phyloP scores from a whole-genome alignment of 192 early-diverging fungal species.

The Coemansia sp. region DNA sequence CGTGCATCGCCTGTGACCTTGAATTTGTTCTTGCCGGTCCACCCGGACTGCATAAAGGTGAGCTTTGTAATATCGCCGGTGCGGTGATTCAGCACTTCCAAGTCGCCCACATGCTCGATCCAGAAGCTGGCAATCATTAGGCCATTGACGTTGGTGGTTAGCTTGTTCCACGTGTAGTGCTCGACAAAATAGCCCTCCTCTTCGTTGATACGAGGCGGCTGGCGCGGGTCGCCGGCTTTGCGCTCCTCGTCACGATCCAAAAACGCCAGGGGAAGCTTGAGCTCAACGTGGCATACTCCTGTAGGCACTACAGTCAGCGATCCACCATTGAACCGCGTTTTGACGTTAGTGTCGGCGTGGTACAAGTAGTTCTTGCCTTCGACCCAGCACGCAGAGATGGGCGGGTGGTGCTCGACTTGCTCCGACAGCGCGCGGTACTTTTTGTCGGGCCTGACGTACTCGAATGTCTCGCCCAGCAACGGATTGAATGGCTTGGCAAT shows the following conservation, averaged over 20 bases:
- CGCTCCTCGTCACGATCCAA: slow-evolving; percentile 47
- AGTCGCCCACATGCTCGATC: slow-evolving; percentile 87
- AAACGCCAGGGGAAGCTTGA: slow-evolving; percentile 67
- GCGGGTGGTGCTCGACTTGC: slow-evolving; percentile 91
- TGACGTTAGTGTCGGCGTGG: slow-evolving; percentile 86
- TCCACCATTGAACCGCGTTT: slow-evolving; percentile 84
- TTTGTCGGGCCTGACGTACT: slow-evolving; percentile 79
- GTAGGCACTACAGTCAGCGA: slow-evolving; percentile 80
- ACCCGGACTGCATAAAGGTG: slow-evolving; percentile 77
- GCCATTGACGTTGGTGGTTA: slow-evolving; percentile 83
- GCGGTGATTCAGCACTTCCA: slow-evolving; percentile 79
- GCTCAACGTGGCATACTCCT: slow-evolving; percentile 77
- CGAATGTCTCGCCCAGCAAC: slow-evolving; percentile 86
- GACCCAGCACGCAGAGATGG: slow-evolving; percentile 84
- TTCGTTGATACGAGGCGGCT: slow-evolving; percentile 44
- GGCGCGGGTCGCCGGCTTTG: slow-evolving; percentile 26
- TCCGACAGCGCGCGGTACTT: slow-evolving; percentile 81
- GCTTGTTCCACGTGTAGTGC: slow-evolving; percentile 88
- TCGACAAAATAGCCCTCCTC: slow-evolving; percentile 64
- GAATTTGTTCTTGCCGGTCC: slow-evolving; percentile 69
- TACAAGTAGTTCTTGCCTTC: slow-evolving; percentile 80
- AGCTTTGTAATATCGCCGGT: slow-evolving; percentile 77
- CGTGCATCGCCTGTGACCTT: slow-evolving; percentile 63
- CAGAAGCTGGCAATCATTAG: slow-evolving; percentile 81
- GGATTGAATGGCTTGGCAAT: slow-evolving; percentile 92